These are phyloP conservation scores for Candida chilensis DNA, from an alignment of 805 yeast genomes.

Conservation along the genomic window DNA sequence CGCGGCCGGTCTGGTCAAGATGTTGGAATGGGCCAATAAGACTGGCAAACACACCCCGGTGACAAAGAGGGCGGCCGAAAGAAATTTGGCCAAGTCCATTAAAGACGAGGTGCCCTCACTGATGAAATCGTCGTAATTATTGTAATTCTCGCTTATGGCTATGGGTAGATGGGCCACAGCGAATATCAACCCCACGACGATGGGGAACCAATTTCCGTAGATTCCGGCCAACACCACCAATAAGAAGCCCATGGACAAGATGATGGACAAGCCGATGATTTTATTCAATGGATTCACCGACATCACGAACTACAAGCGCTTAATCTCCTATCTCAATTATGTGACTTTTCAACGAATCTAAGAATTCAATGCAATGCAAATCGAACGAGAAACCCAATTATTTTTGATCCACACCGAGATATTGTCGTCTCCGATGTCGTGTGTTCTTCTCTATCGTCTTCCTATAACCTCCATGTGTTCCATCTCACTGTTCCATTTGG, in stretches of 20 bases:
- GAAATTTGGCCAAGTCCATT: slow-evolving; percentile 73
- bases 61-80: slow-evolving; percentile 68
- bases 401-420: too few species aligned
- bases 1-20: slow-evolving; percentile 64
- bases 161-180: slow-evolving; percentile 68
- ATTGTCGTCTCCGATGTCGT: too few species aligned
- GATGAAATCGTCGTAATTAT: slow-evolving; percentile 49
- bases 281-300: slow-evolving; percentile 70
- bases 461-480: too few species aligned
- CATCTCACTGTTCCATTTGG: too few species aligned
- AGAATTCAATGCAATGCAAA: too few species aligned
- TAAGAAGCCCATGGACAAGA: slow-evolving; percentile 84
- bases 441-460: too few species aligned
- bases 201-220: slow-evolving; percentile 87
- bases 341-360: too few species aligned
- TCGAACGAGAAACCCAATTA: too few species aligned
- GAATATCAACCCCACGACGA: slow-evolving; percentile 57
- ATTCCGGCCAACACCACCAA: slow-evolving; percentile 81
- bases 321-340: too few species aligned
- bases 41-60: slow-evolving; percentile 71
- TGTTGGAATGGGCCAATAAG: slow-evolving; percentile 64
- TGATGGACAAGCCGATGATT: slow-evolving; percentile 66
- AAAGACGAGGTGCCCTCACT: slow-evolving; percentile 40
- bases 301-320: too few species aligned
- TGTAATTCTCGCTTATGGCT: slow-evolving; percentile 39